phyloP scores from a whole-genome alignment of 2,329 filamentous ascomycete species.

The Botrytis byssoidea region DNA sequence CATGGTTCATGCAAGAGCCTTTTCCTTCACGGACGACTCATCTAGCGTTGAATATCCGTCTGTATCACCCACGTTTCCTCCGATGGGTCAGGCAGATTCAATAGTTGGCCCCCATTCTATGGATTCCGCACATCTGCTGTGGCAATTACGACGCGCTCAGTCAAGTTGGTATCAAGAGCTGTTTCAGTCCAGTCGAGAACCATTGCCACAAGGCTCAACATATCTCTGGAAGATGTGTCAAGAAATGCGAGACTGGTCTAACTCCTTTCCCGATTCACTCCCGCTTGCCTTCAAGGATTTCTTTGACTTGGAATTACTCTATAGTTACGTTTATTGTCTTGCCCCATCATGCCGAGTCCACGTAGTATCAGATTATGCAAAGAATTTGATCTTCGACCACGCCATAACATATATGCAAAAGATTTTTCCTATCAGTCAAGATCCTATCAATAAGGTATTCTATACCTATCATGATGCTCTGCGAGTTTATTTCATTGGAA shows the following conservation, averaged over 20 bases:
- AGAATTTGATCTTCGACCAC: constrained; percentile 81
- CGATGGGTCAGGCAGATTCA: constrained; percentile 38
- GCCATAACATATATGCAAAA: constrained; percentile 77
- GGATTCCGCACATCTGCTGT: constrained; percentile 72
- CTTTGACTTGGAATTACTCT: constrained; percentile 85
- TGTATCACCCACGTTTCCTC: constrained; percentile 35
- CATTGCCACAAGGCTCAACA: constrained; percentile 65
- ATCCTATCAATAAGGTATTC: constrained; percentile 60
- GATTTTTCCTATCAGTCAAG: constrained; percentile 65
- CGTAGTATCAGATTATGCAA: constrained; percentile 71
- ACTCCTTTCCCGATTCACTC: constrained; percentile 66
- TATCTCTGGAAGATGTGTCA: constrained; percentile 76
- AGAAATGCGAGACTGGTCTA: constrained; percentile 77
- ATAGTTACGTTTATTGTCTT: constrained; percentile 87
- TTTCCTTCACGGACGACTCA: constrained; percentile 91
- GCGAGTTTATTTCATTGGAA: constrained; percentile 73
- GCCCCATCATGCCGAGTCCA: constrained; percentile 76
- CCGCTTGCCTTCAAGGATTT: constrained; percentile 67
- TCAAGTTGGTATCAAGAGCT: constrained; percentile 88
- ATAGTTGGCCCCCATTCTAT: constrained; percentile 51
- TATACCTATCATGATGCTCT: constrained; percentile 87
- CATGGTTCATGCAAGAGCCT: constrained; percentile 81
- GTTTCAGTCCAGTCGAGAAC: constrained; percentile 72
- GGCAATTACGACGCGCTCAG: constrained; percentile 79
- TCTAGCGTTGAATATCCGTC: constrained; percentile 77